phyloP scores from a whole-genome alignment of 805 yeast genomes.

The Wickerhamomyces silvicola region DNA sequence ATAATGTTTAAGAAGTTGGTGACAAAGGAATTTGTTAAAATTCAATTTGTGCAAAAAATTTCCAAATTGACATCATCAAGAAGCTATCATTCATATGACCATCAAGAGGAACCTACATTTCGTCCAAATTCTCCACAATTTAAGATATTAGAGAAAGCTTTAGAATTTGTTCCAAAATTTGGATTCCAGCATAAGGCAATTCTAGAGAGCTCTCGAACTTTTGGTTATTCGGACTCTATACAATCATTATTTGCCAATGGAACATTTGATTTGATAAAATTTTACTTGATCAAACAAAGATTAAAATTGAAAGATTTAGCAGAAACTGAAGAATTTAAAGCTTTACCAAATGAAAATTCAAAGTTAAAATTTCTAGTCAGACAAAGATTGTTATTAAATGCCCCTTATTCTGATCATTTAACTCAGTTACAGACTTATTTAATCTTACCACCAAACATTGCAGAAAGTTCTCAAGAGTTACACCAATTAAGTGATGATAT shows the following conservation, averaged over 20 bases:
- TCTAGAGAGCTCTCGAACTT: constrained; percentile 39
- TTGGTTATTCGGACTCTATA: constrained; percentile 47
- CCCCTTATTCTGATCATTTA: constrained; percentile 28
- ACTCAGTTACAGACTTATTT: constrained; percentile 45
- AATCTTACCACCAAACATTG: constrained; percentile 56
- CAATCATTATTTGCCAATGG: constrained; percentile 38
- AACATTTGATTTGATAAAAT: constrained; percentile 46
- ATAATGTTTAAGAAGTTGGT: no score
- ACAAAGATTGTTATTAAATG: constrained; percentile 41
- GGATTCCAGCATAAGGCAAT: constrained; percentile 49
- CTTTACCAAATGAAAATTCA: constrained; percentile 31
- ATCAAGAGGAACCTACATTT: constrained; percentile 16
- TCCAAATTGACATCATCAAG: no score
- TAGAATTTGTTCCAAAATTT: constrained; percentile 37
- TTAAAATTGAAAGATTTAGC: constrained; percentile 31
- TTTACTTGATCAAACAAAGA: constrained; percentile 47
- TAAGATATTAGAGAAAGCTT: constrained; percentile 32
- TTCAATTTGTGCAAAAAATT: no score
- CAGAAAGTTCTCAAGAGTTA: constrained; percentile 57
- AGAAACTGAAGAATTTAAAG: constrained; percentile 23
- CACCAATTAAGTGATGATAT: constrained; percentile 78
- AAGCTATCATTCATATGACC: constrained; percentile 25
- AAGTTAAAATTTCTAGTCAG: constrained; percentile 39
- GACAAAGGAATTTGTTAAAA: no score
- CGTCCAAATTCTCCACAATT: constrained; percentile 30